A percentile compares a stretch with the other conserved stretches of the same genome.
Conservation (phyloP, 2,329 filamentous ascomycete genomes). For the Ophiostoma perfectum region DNA sequence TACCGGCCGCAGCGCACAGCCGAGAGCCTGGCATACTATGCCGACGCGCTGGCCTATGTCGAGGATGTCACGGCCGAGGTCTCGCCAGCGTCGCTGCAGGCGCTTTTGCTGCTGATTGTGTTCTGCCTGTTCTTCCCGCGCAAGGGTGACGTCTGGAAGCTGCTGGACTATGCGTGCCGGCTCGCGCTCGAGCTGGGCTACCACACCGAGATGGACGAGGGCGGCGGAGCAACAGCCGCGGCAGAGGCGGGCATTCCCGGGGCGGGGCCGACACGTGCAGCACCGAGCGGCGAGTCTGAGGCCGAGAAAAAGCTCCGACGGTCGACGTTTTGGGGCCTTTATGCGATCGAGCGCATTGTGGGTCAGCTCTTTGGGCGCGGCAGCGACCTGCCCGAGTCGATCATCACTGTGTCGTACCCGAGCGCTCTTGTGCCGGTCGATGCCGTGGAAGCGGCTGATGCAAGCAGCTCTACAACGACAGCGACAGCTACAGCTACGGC, state of each 20-base stretch:
- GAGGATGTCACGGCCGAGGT: conserved; percentile 26
- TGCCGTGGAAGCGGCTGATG: neutral
- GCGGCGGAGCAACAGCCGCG: neutral
- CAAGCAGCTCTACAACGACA: neutral
- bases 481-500: neutral
- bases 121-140: conserved; percentile 26
- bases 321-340: conserved; percentile 35
- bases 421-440: conserved; percentile 8
- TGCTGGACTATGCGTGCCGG: conserved; percentile 26
- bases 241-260: neutral
- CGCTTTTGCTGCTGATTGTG: conserved; percentile 24
- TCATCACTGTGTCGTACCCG: conserved; percentile 36
- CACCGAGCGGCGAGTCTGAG: conserved; percentile 15
- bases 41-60: conserved; percentile 23
- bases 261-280: neutral
- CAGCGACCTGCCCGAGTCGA: conserved; percentile 35
- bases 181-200: conserved; percentile 32
- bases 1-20: conserved; percentile 28
- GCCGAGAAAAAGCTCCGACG: conserved; percentile 21
- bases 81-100: conserved; percentile 24
- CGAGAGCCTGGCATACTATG: conserved; percentile 24
- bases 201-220: conserved; percentile 31
- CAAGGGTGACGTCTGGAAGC: conserved; percentile 26
- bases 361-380: conserved; percentile 36
- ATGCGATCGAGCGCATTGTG: conserved; percentile 35